Evolutionary conservation across 2,329 filamentous ascomycete genomes (phyloP).

Genomic region (Nemania sp.): DNA sequence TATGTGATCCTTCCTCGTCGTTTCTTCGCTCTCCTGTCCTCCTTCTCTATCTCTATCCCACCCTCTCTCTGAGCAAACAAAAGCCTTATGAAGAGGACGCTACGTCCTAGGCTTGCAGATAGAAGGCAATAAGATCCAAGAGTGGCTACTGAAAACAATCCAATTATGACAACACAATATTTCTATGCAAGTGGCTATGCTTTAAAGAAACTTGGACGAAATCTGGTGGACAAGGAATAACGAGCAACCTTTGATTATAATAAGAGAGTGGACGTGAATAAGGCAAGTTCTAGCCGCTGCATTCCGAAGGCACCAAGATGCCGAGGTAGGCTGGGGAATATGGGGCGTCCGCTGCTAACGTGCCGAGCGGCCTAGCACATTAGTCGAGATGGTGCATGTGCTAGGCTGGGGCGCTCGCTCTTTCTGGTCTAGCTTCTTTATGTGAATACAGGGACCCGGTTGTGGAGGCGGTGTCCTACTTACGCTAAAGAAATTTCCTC

Average conservation of each 20-base stretch:
- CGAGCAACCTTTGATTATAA: neutral
- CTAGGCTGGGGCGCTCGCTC: no score
- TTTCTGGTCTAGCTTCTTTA: no score
- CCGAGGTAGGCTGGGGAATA: constrained; percentile 23
- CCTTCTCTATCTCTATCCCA: neutral
- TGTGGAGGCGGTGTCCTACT: no score
- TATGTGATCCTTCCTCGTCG: neutral
- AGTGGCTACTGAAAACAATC: no score
- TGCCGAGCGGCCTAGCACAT: no score
- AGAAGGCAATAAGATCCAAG: no score
- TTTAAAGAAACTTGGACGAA: neutral
- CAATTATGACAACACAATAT: no score
- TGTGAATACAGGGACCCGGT: no score
- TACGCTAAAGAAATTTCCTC: no score
- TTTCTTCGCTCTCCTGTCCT: neutral
- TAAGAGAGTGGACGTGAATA: constrained; percentile 1
- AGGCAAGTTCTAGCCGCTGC: neutral
- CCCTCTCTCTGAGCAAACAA: no score
- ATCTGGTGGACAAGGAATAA: neutral
- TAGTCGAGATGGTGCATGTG: no score
- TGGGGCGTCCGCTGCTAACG: constrained; percentile 6
- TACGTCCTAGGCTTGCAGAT: neutral
- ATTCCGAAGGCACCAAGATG: neutral
- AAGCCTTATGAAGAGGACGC: no score
- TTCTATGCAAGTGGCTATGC: neutral